A percentile compares a stretch with the other conserved stretches of the same genome.
Conservation (phyloP, 345 rosid species). For the Brassica cretica region DNA sequence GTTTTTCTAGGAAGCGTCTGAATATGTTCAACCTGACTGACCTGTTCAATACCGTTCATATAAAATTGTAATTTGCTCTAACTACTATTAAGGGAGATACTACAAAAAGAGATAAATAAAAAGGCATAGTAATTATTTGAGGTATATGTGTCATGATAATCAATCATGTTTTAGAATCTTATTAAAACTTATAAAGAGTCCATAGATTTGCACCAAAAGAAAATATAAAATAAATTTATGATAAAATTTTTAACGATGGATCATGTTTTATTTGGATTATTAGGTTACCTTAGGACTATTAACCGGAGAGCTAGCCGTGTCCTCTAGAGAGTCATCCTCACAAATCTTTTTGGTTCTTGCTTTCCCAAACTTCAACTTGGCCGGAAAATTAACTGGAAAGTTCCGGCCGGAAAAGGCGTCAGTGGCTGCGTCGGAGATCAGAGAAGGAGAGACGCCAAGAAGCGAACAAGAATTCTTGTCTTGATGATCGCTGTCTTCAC, state of each 20-base stretch:
- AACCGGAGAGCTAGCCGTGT: constrained; percentile 90
- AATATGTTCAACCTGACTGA: constrained; percentile 49
- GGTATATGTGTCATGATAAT: background rate
- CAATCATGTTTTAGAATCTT: constrained; percentile 1
- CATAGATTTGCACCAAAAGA: background rate
- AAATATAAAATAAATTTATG: background rate
- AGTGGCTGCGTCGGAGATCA: constrained; percentile 78
- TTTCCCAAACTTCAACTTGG: constrained; percentile 51
- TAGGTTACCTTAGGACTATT: constrained; percentile 68
- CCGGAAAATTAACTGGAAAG: constrained; percentile 43
- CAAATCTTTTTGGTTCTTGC: constrained; percentile 52
- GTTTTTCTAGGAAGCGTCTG: constrained; percentile 47
- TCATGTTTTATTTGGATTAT: constrained; percentile 3
- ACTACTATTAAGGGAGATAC: background rate
- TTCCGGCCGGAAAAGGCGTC: constrained; percentile 34
- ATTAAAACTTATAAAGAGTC: background rate
- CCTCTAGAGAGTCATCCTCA: constrained; percentile 78
- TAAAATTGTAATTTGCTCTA: constrained; percentile 22
- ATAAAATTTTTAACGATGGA: background rate
- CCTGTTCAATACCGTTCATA: constrained; percentile 44
- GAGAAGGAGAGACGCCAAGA: constrained; percentile 48
- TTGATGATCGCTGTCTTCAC: constrained; percentile 28
- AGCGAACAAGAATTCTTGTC: constrained; percentile 46
- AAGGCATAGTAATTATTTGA: background rate
- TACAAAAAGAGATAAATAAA: background rate